Conservation (phyloP, 441 rosid species). For the Bocquillonia castaneifolia region DNA sequence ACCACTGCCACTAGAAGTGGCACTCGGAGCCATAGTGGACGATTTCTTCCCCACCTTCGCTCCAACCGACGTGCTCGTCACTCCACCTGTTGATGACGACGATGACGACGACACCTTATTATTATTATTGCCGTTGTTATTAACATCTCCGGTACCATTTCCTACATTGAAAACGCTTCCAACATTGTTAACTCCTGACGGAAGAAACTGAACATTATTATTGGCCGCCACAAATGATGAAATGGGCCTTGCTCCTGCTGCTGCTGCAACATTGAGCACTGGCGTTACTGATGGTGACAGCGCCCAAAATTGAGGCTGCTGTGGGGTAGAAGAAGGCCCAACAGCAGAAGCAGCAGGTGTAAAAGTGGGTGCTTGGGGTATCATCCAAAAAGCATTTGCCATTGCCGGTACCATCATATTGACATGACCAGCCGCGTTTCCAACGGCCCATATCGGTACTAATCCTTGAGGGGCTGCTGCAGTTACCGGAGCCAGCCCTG, state of each 20-base stretch:
- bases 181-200: too few species aligned
- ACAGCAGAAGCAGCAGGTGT: conserved; percentile 9
- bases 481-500: conserved; percentile 32
- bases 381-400: conserved; percentile 50
- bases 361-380: conserved; percentile 29
- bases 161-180: too few species aligned
- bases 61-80: conserved; percentile 32
- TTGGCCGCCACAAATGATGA: conserved; percentile 21
- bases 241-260: conserved; percentile 29
- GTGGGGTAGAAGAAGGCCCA: too few species aligned
- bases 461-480: conserved; percentile 29
- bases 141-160: too few species aligned
- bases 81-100: conserved; percentile 16
- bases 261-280: conserved; percentile 31
- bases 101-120: too few species aligned
- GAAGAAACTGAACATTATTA: conserved; percentile 3
- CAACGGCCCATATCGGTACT: conserved; percentile 40
- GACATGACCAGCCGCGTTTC: conserved; percentile 13
- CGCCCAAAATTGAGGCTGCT: conserved; percentile 41
- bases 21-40: conserved; percentile 45
- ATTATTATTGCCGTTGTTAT: too few species aligned
- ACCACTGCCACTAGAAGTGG: conserved; percentile 25
- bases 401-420: conserved; percentile 46
- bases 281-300: conserved; percentile 37
- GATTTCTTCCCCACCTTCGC: conserved; percentile 39